These are phyloP conservation scores for Talaromyces albobiverticillius DNA, from an alignment of 2,329 filamentous ascomycete species.

Conservation along the genomic window DNA sequence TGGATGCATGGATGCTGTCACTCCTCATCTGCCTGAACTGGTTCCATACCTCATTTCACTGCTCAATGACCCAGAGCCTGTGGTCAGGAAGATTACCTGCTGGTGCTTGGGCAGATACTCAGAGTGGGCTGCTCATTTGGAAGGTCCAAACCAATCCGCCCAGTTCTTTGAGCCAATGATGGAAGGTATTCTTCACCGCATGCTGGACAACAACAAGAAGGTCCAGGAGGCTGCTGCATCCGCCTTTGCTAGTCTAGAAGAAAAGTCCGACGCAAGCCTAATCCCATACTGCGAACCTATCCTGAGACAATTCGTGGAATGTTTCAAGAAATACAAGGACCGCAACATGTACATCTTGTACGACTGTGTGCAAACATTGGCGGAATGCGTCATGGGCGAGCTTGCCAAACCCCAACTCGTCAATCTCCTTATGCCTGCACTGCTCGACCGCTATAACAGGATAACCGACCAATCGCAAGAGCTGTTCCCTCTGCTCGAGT, in stretches of 20 bases:
- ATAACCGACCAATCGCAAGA: constrained; percentile 87
- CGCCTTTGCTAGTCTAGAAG: constrained; percentile 92
- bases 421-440: constrained; percentile 83
- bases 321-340: constrained; percentile 95
- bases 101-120: constrained; percentile 96
- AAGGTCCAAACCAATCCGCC: constrained; percentile 63
- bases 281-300: constrained; percentile 87
- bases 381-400: constrained; percentile 81
- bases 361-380: constrained; percentile 95
- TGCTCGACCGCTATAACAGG: constrained; percentile 83
- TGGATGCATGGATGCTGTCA: constrained; percentile 85
- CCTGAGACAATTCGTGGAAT: constrained; percentile 84
- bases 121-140: constrained; percentile 78
- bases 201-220: constrained; percentile 97
- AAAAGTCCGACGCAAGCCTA: constrained; percentile 79
- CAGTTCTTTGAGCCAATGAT: constrained; percentile 93
- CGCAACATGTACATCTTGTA: constrained; percentile 99
- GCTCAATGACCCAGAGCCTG: constrained; percentile 78
- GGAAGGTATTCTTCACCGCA: constrained; percentile 89
- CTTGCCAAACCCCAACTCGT: constrained; percentile 80
- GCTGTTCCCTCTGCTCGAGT: constrained; percentile 93
- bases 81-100: constrained; percentile 94
- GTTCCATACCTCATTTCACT: constrained; percentile 87
- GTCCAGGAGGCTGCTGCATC: constrained; percentile 96
- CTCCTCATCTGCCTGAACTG: constrained; percentile 84